Conservation (phyloP, 257 asterid genomes). For the Solanum chiquidenum region DNA sequence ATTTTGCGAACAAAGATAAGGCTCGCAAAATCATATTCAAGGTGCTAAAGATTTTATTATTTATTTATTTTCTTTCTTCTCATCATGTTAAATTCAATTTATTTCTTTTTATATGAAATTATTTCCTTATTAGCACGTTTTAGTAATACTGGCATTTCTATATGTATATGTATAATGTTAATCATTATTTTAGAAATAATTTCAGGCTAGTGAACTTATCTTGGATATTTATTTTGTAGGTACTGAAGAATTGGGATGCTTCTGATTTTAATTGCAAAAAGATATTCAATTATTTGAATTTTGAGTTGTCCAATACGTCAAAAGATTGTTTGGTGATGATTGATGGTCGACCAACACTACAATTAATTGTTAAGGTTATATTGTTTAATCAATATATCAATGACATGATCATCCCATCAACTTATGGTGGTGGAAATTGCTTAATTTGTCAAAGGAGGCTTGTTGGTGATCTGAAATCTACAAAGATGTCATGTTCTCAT, state of each 20-base stretch:
- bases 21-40: neutral
- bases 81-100: neutral
- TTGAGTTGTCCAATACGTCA: neutral
- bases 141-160: neutral
- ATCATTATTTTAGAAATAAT: neutral
- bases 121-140: neutral
- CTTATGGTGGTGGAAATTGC: neutral
- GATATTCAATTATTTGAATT: neutral
- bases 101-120: neutral
- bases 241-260: neutral
- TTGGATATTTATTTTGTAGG: neutral
- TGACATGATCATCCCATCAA: neutral
- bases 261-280: neutral
- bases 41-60: neutral
- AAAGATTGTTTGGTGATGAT: neutral
- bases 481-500: neutral
- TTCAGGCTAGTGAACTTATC: neutral
- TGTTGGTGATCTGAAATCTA: neutral
- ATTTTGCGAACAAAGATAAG: neutral
- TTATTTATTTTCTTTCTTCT: neutral
- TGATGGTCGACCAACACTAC: neutral
- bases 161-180: neutral
- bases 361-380: neutral
- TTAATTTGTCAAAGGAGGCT: neutral
- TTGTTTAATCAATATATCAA: neutral